Conservation (phyloP, 2,329 filamentous ascomycete species). For the Leptographium wingfieldii region DNA sequence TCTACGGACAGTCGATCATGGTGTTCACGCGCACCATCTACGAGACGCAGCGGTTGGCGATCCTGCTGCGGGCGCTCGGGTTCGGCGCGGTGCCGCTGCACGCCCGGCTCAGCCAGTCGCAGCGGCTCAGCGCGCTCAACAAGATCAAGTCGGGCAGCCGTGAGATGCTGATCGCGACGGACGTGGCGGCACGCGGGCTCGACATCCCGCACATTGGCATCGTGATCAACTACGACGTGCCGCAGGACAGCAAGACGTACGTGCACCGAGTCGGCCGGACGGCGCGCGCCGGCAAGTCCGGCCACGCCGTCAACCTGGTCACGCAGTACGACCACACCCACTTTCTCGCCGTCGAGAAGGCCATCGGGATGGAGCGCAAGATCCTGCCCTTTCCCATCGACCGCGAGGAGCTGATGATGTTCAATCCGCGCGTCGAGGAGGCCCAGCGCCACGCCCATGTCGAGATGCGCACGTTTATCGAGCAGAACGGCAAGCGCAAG, state of each 20-base stretch:
- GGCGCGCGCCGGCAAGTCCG: slow-evolving; percentile 73
- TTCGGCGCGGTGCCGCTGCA: slow-evolving; percentile 88
- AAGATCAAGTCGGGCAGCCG: slow-evolving; percentile 77
- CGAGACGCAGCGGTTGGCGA: slow-evolving; percentile 75
- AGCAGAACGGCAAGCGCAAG: slow-evolving; percentile 43
- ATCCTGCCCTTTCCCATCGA: slow-evolving; percentile 54
- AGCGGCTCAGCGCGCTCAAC: slow-evolving; percentile 73
- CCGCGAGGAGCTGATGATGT: slow-evolving; percentile 77
- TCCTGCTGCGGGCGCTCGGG: slow-evolving; percentile 70
- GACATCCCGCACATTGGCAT: slow-evolving; percentile 87
- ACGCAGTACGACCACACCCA: slow-evolving; percentile 83
- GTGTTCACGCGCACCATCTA: slow-evolving; percentile 88
- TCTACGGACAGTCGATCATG: slow-evolving; percentile 73
- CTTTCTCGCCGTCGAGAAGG: slow-evolving; percentile 68
- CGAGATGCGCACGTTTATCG: slow-evolving; percentile 71
- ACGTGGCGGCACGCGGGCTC: slow-evolving; percentile 84
- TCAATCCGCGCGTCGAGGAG: slow-evolving; percentile 65
- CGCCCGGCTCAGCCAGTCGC: slow-evolving; percentile 78
- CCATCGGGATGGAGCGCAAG: slow-evolving; percentile 56
- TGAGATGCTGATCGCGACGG: slow-evolving; percentile 82
- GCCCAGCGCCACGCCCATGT: slow-evolving; percentile 68
- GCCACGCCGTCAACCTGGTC: slow-evolving; percentile 66
- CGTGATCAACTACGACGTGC: slow-evolving; percentile 76
- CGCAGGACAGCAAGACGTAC: slow-evolving; percentile 78
- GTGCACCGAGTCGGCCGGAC: slow-evolving; percentile 84